Percentiles rank a stretch among this genome's conserved stretches.
These are phyloP conservation scores for Acer saccharum DNA, from an alignment of 345 rosid species.

Conservation along the genomic window DNA sequence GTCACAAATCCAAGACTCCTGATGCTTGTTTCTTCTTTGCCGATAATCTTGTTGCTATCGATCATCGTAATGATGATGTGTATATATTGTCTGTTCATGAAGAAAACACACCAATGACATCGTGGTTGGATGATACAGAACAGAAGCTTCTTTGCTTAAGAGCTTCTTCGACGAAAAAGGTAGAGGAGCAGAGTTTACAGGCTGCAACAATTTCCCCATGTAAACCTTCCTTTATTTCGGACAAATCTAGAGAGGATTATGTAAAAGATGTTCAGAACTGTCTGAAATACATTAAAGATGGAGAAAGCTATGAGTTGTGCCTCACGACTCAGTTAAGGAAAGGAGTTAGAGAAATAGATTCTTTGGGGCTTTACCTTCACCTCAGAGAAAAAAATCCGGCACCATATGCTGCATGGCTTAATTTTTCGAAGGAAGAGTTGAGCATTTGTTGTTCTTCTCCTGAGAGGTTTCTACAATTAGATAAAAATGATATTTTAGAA, in stretches of 20 bases:
- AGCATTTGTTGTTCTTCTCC: conserved; percentile 90
- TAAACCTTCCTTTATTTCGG: conserved; percentile 52
- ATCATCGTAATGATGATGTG: conserved; percentile 70
- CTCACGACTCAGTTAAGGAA: conserved; percentile 75
- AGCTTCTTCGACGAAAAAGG: conserved; percentile 30
- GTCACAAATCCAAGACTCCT: conserved; percentile 79
- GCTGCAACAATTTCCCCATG: conserved; percentile 21
- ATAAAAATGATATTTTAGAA: conserved; percentile 66
- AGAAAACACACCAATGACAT: conserved; percentile 27
- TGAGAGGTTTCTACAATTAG: conserved; percentile 83
- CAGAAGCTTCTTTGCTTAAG: conserved; percentile 55
- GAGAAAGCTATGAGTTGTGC: conserved; percentile 98
- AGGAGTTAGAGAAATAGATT: conserved; percentile 51
- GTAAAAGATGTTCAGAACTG: conserved; percentile 67
- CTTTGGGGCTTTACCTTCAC: conserved; percentile 78
- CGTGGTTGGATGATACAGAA: conserved; percentile 73
- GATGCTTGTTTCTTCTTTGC: conserved; percentile 95
- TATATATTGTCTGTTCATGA: conserved; percentile 70
- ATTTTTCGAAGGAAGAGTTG: conserved; percentile 67
- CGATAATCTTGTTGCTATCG: conserved; percentile 71
- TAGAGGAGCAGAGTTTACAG: conserved; percentile 32
- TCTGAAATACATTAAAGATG: conserved; percentile 77
- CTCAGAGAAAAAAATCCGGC: conserved; percentile 89
- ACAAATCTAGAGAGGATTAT: conserved; percentile 70
- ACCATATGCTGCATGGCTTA: conserved; percentile 94